Conservation (phyloP, 805 yeast species). For the Metschnikowia hibisci region DNA sequence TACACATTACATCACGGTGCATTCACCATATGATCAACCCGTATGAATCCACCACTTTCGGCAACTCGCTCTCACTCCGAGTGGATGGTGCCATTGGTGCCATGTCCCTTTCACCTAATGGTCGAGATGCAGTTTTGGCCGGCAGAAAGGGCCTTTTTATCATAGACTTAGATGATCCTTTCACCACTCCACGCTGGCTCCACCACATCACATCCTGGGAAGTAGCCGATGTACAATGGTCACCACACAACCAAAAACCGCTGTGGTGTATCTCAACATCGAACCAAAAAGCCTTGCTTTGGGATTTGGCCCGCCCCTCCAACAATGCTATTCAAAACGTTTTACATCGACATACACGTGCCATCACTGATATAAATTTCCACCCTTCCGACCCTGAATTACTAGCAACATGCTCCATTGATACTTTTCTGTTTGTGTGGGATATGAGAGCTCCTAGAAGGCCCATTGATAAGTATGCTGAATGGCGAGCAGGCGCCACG, state of each 20-base stretch:
- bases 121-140: conserved; percentile 91
- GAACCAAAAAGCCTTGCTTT: conserved; percentile 90
- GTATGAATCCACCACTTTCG: conserved; percentile 58
- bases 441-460: conserved; percentile 76
- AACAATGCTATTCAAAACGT: conserved; percentile 78
- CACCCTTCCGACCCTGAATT: conserved; percentile 83
- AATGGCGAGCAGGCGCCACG: conserved; percentile 91
- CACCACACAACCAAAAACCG: conserved; percentile 82
- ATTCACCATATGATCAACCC: conserved; percentile 16
- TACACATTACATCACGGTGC: background rate
- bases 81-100: conserved; percentile 93
- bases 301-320: conserved; percentile 79
- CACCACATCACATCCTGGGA: conserved; percentile 95
- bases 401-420: conserved; percentile 90
- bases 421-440: conserved; percentile 85
- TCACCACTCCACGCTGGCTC: conserved; percentile 89
- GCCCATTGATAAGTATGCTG: conserved; percentile 80
- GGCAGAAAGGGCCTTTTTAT: conserved; percentile 77
- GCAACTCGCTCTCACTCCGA: conserved; percentile 72
- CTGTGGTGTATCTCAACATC: conserved; percentile 92
- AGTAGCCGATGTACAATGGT: conserved; percentile 98
- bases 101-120: conserved; percentile 83
- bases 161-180: conserved; percentile 94
- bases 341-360: conserved; percentile 85
- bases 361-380: conserved; percentile 93